These are phyloP conservation scores for Diplodia sapinea DNA, from an alignment of 2,329 filamentous ascomycete genomes.

Conservation along the genomic window DNA sequence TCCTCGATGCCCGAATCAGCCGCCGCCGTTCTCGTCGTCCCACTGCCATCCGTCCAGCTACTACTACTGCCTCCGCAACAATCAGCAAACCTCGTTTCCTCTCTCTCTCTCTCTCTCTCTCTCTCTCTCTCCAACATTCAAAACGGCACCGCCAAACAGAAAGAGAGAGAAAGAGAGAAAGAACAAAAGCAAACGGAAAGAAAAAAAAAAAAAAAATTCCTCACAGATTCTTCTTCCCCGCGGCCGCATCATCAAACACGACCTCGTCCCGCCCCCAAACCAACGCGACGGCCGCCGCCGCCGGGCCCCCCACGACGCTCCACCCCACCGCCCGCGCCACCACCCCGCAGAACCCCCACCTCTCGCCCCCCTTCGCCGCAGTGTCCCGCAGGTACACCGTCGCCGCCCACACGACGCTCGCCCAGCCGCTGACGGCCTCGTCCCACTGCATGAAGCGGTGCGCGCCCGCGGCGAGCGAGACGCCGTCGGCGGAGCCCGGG, in stretches of 20 bases:
- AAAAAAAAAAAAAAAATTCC: not conserved
- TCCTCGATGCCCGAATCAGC: not conserved
- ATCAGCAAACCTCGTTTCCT: too few relatives aligned
- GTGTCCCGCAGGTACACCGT: slow-evolving; percentile 10
- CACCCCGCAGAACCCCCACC: not conserved
- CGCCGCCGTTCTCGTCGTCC: not conserved
- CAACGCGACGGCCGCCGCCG: slow-evolving; percentile 26
- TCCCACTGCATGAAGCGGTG: slow-evolving; percentile 30
- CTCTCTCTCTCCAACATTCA: not conserved
- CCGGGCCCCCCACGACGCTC: slow-evolving; percentile 17
- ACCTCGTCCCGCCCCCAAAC: slow-evolving; percentile 25
- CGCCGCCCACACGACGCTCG: slow-evolving; percentile 14
- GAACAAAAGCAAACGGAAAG: not conserved
- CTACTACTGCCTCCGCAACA: too few relatives aligned
- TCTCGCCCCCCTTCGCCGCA: not conserved
- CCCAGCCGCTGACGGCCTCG: slow-evolving; percentile 2
- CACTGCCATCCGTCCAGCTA: too few relatives aligned
- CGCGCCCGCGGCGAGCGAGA: not conserved
- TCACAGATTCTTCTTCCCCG: not conserved
- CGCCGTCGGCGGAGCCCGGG: not conserved
- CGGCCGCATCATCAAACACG: not conserved
- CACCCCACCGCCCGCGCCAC: slow-evolving; percentile 4
- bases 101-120: too few relatives aligned
- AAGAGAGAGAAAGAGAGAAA: not conserved
- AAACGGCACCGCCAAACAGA: not conserved